These are phyloP conservation scores for Quercus phellos DNA, from an alignment of 331 rosid species.

Conservation along the genomic window DNA sequence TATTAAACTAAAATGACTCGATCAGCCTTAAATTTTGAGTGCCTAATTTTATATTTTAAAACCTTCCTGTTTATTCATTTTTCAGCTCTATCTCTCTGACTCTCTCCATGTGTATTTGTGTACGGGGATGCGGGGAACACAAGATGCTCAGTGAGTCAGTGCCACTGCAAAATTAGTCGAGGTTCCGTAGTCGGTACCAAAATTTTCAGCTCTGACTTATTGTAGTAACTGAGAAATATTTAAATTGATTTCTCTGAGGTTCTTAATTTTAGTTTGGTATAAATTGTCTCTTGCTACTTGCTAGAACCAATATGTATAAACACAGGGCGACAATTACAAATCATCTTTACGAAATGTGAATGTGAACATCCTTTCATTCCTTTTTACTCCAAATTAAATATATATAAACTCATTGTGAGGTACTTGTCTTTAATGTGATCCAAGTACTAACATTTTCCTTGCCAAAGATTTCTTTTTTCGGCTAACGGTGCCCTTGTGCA, in stretches of 20 bases:
- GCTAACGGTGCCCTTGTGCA: no score
- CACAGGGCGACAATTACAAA: no score
- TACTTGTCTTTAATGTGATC: not conserved
- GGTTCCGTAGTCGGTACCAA: slow-evolving; percentile 48
- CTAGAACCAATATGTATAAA: no score
- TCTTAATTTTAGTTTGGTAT: not conserved
- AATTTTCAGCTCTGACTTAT: slow-evolving; percentile 35
- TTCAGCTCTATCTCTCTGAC: slow-evolving; percentile 9
- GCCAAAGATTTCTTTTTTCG: no score
- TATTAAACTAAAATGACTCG: not conserved
- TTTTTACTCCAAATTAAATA: no score
- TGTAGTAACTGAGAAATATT: slow-evolving; percentile 15
- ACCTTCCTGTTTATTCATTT: not conserved
- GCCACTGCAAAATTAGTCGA: slow-evolving; percentile 31
- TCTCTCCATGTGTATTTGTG: slow-evolving; percentile 39
- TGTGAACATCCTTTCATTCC: no score
- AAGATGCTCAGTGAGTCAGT: slow-evolving; percentile 16
- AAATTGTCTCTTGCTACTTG: no score
- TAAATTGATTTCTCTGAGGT: not conserved
- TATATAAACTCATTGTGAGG: not conserved
- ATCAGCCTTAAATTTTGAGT: not conserved
- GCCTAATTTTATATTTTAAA: not conserved
- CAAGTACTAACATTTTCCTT: not conserved
- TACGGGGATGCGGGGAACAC: slow-evolving; percentile 28
- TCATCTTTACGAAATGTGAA: no score